Evolutionary conservation across 2,329 filamentous ascomycete species (phyloP).

Genomic region (Calonectria honghensis): DNA sequence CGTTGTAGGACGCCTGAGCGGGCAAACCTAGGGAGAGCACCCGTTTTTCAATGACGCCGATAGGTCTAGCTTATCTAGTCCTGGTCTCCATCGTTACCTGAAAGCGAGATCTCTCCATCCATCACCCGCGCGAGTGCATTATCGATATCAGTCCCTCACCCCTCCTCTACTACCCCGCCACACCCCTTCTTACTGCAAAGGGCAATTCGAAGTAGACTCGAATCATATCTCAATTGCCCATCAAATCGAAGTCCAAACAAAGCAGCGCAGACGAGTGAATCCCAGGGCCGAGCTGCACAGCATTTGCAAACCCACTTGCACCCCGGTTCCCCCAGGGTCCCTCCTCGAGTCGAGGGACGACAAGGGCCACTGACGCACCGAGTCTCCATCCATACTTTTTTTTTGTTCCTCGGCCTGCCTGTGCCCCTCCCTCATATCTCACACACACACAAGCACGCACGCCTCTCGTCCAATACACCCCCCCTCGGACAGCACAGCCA

Average conservation of each 20-base stretch:
- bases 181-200: conserved; percentile 36
- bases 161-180: conserved; percentile 29
- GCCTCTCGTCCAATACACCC: conserved; percentile 27
- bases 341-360: conserved; percentile 14
- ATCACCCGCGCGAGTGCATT: conserved; percentile 33
- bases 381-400: conserved; percentile 33
- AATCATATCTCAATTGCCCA: conserved; percentile 44
- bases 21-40: conserved; percentile 41
- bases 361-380: conserved; percentile 33
- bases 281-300: conserved; percentile 40
- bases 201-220: conserved; percentile 26
- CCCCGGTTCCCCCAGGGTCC: conserved; percentile 51
- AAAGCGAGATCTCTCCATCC: conserved; percentile 52
- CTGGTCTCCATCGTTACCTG: conserved; percentile 72
- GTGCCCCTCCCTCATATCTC: conserved; percentile 29
- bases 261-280: conserved; percentile 40
- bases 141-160: conserved; percentile 37
- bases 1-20: conserved; percentile 45
- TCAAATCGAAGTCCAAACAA: conserved; percentile 31
- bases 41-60: conserved; percentile 71
- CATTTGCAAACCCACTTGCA: conserved; percentile 47
- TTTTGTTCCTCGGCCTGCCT: conserved; percentile 11
- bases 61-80: conserved; percentile 75
- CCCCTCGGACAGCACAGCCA: conserved; percentile 40
- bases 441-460: conserved; percentile 22